phyloP scores from a whole-genome alignment of 495 filamentous ascomycete genomes.

The Hyaloscypha hepaticicola region DNA sequence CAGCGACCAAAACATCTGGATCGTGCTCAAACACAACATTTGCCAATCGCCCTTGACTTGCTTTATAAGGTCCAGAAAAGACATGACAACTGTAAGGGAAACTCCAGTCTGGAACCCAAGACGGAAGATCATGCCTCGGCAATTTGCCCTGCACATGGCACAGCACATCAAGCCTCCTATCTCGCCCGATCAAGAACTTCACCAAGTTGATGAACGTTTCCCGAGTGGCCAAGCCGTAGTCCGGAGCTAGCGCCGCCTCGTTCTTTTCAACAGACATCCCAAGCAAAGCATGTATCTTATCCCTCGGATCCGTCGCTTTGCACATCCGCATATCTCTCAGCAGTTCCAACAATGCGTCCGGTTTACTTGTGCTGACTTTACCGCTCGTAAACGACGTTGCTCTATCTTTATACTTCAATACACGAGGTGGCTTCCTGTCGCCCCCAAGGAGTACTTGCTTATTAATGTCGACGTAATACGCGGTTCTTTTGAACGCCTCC shows the following conservation, averaged over 20 bases:
- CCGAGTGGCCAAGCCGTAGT: too few species aligned
- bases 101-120: conserved; percentile 2
- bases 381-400: neutral
- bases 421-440: neutral
- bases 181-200: too few species aligned
- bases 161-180: too few species aligned
- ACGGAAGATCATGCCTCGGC: neutral
- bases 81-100: too few species aligned
- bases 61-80: too few species aligned
- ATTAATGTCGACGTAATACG: too few species aligned
- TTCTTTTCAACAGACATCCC: neutral
- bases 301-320: neutral
- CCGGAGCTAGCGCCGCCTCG: neutral
- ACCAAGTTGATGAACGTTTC: too few species aligned
- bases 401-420: neutral
- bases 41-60: too few species aligned
- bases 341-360: neutral
- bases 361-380: neutral
- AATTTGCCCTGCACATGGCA: too few species aligned
- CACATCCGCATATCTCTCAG: neutral
- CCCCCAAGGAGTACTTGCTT: neutral
- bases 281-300: neutral
- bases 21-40: too few species aligned
- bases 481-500: too few species aligned
- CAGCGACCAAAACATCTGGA: too few species aligned